A percentile compares a stretch with the other conserved stretches of the same genome.
These are phyloP conservation scores for Penicillium simplicissimum DNA, from an alignment of 495 filamentous ascomycete species.

Conservation along the genomic window DNA sequence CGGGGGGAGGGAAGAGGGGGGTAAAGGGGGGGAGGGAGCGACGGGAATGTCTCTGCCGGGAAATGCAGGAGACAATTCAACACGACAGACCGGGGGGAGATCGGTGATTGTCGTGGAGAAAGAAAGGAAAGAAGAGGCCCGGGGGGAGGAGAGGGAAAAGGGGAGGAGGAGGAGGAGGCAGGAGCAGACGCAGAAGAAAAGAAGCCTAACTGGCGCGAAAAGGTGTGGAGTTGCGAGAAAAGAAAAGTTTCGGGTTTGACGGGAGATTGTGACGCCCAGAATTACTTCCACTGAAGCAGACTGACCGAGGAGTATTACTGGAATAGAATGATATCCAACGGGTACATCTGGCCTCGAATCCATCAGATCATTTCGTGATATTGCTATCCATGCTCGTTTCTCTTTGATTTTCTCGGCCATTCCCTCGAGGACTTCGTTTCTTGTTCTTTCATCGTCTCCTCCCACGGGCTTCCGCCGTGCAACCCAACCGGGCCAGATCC, in stretches of 20 bases:
- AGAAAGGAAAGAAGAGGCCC: constrained; percentile 32
- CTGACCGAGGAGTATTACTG: no score
- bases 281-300: neutral
- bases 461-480: constrained; percentile 6
- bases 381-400: neutral
- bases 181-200: constrained; percentile 28
- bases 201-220: constrained; percentile 23
- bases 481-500: constrained; percentile 7
- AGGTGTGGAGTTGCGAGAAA: constrained; percentile 39
- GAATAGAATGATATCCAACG: no score
- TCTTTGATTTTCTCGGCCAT: neutral
- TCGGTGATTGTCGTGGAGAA: constrained; percentile 19
- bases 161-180: constrained; percentile 23
- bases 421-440: constrained; percentile 5
- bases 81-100: constrained; percentile 30
- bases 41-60: constrained; percentile 35
- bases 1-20: constrained; percentile 19
- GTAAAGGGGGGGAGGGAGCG: constrained; percentile 21
- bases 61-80: constrained; percentile 39
- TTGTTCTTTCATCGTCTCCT: neutral
- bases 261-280: constrained; percentile 12
- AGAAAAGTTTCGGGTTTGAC: constrained; percentile 40
- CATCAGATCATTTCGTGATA: neutral
- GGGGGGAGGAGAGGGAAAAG: constrained; percentile 26
- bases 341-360: no score